A percentile compares a stretch with the other conserved stretches of the same genome.
Evolutionary conservation across 2,329 filamentous ascomycete genomes (phyloP).

Genomic region (Alternaria tenuissima): DNA sequence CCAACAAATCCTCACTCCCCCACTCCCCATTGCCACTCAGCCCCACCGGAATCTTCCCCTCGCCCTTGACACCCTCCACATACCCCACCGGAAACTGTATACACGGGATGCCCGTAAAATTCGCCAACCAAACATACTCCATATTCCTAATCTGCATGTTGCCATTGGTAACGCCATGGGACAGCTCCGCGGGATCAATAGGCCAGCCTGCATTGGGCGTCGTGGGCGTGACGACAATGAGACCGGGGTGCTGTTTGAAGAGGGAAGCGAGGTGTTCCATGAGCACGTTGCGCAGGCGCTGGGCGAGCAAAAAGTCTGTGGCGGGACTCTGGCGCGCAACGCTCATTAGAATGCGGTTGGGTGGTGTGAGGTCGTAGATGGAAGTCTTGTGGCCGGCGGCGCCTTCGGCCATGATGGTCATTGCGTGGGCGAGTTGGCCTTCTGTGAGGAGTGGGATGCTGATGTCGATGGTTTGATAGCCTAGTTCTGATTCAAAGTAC

Average conservation of each 20-base stretch:
- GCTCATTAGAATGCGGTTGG: conserved; percentile 75
- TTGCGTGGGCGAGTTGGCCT: conserved; percentile 78
- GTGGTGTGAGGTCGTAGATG: conserved; percentile 66
- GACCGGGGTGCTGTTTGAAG: conserved; percentile 73
- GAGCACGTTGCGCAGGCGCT: conserved; percentile 75
- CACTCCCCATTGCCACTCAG: conserved; percentile 65
- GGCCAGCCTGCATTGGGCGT: conserved; percentile 79
- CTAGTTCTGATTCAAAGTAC: conserved; percentile 61
- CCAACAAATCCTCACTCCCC: conserved; percentile 61
- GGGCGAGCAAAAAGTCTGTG: conserved; percentile 75
- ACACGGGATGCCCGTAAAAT: conserved; percentile 80
- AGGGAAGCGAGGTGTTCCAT: conserved; percentile 81
- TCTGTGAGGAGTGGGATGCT: conserved; percentile 72
- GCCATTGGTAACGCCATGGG: conserved; percentile 73
- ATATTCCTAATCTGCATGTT: conserved; percentile 79
- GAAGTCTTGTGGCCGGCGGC: conserved; percentile 59
- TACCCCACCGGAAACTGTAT: conserved; percentile 80
- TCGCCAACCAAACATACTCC: conserved; percentile 86
- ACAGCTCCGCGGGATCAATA: conserved; percentile 69
- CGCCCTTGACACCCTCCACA: conserved; percentile 59
- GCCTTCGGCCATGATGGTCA: conserved; percentile 79
- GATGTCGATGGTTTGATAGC: conserved; percentile 68
- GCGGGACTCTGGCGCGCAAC: conserved; percentile 71
- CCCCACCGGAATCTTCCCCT: conserved; percentile 65
- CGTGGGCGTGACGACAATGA: conserved; percentile 82